A percentile compares a stretch with the other conserved stretches of the same genome.
Conservation (phyloP, 1,139 yeast species). For the Trichomonascaceae sp. region DNA sequence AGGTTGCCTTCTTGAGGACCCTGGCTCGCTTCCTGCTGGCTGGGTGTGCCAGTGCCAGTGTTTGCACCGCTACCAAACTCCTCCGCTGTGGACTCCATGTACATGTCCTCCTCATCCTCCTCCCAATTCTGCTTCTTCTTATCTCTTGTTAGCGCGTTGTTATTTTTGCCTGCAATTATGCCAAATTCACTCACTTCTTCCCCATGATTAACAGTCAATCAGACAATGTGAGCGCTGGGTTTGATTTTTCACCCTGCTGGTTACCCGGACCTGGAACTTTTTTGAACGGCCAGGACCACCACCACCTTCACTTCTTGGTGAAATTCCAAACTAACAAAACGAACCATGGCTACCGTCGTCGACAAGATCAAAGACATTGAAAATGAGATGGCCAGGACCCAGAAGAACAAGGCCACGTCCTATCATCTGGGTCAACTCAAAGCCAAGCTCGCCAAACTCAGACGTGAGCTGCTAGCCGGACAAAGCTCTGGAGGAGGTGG, state of each 20-base stretch:
- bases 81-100: constrained; percentile 28
- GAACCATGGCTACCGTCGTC: constrained; percentile 65
- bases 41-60: constrained; percentile 8
- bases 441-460: constrained; percentile 88
- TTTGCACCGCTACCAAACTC: constrained; percentile 32
- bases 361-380: constrained; percentile 57
- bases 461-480: constrained; percentile 81
- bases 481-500: constrained; percentile 73
- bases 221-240: no score
- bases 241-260: no score
- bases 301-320: no score
- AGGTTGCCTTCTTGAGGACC: constrained; percentile 28
- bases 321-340: no score
- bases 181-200: no score
- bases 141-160: constrained; percentile 10
- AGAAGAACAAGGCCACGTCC: constrained; percentile 89
- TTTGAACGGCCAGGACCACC: no score
- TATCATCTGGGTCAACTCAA: constrained; percentile 94
- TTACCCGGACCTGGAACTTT: no score
- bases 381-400: constrained; percentile 91
- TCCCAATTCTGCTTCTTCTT: constrained; percentile 66
- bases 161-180: background rate
- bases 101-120: constrained; percentile 50
- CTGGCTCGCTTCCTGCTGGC: constrained; percentile 26
- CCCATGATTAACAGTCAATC: no score